Conservation (phyloP, 2,329 filamentous ascomycete species). For the Zymoseptoria ardabiliae region DNA sequence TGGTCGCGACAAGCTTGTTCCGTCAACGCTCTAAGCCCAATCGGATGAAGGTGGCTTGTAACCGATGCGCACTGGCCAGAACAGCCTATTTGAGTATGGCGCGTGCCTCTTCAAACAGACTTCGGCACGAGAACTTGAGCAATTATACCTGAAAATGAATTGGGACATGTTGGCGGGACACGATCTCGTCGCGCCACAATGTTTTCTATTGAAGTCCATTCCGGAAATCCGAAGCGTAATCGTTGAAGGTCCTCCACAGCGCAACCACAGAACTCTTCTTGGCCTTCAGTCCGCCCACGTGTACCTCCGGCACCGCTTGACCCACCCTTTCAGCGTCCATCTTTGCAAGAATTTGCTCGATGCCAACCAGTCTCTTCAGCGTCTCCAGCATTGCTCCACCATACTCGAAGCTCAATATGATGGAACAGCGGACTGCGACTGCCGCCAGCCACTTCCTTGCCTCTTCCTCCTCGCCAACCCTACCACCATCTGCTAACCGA, state of each 20-base stretch:
- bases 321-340: constrained; percentile 3
- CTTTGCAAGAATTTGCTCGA: constrained; percentile 19
- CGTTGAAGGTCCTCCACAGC: constrained; percentile 10
- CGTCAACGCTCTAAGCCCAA: neutral
- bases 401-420: constrained; percentile 28
- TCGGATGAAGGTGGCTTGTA: neutral
- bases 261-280: neutral
- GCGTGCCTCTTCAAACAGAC: neutral
- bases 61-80: neutral
- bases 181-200: neutral
- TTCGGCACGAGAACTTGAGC: neutral
- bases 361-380: constrained; percentile 21
- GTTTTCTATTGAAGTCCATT: neutral
- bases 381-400: constrained; percentile 22
- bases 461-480: constrained; percentile 18
- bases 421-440: constrained; percentile 25
- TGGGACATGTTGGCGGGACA: neutral
- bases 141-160: neutral
- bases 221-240: constrained; percentile 14
- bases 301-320: neutral
- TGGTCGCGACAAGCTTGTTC: neutral
- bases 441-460: constrained; percentile 27
- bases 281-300: neutral
- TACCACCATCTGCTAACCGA: neutral
- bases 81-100: neutral